Base-by-base conservation (phyloP, 2,329 filamentous ascomycete genomes). In the Aspergillus fijiensis region DNA sequence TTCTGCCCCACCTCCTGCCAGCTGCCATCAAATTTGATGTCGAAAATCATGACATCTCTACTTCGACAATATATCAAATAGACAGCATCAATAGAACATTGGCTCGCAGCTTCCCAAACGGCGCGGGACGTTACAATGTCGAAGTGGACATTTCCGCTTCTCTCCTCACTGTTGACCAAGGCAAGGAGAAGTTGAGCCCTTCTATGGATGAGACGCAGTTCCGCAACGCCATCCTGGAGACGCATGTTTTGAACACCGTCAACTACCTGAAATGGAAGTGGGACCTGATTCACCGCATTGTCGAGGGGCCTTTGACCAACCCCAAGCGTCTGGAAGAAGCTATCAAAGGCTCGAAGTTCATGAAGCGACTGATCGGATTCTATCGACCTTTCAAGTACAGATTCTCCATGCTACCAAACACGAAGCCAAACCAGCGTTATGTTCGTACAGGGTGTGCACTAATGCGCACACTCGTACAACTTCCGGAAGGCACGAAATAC, bases 181-280 rank as follows among this genome's bases (percentile, higher is more conserved):
- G 67, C 67, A 79, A 71, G 80, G 78, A 87, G 48, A 86, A 87
- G 67, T 77, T 86, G 51, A 85, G 81, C 55, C 82, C 85, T 56
- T 79, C 83, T 27, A 85, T 89, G 77, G 87, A 89, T 64, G 86
- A 89, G 67, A 81, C 81, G 1, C 82, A 84, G 57, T 89, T 89
- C 67, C 81, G 86, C 48, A 82, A 81, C 57, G 78, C 86, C 29
- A 83, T 89, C 70, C 74, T 83, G 45, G 81, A 98, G 62, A 95
- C 91, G 4, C 88, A 92, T 57, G 92, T 99, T 2, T 80, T 98
- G 50, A 91, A 89, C 63, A 95, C 91, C 61, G 92, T 92, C 63
- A 97, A 96, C 67, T 96, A 90, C 70, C 82, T 87, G 45, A 99
- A 99, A 74, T 99, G 95, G 95, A 94, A 96, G 72, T 99, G 96